These are phyloP conservation scores for Rhizophagus prolifer DNA, from an alignment of 192 early-diverging fungal genomes.

Conservation along the genomic window DNA sequence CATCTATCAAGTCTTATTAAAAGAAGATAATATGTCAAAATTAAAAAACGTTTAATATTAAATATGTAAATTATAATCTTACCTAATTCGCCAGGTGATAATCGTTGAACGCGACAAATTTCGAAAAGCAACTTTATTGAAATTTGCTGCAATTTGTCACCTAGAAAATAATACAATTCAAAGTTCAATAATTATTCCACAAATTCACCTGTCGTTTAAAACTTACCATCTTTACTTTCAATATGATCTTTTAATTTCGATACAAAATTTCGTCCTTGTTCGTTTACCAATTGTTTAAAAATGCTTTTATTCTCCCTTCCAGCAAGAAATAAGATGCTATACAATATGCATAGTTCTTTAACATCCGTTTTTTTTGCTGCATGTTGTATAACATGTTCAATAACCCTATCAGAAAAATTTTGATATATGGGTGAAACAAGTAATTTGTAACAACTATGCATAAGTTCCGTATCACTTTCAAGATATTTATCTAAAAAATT, in stretches of 20 bases:
- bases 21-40: background rate
- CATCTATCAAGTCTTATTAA: constrained; percentile 47
- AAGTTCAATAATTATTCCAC: background rate
- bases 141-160: constrained; percentile 40
- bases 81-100: constrained; percentile 54
- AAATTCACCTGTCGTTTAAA: background rate
- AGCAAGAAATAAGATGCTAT: constrained; percentile 46
- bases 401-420: constrained; percentile 34
- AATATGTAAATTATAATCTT: constrained; percentile 14
- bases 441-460: constrained; percentile 48
- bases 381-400: constrained; percentile 34
- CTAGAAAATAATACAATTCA: constrained; percentile 19
- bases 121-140: constrained; percentile 59
- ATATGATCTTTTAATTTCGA: constrained; percentile 53
- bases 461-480: constrained; percentile 41
- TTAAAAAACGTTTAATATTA: constrained; percentile 2
- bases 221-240: constrained; percentile 28
- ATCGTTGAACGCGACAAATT: constrained; percentile 55
- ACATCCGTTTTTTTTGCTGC: constrained; percentile 31
- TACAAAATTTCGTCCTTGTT: constrained; percentile 35
- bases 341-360: constrained; percentile 46
- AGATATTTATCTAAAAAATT: constrained; percentile 49
- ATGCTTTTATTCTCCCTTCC: constrained; percentile 46
- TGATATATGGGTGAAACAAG: constrained; percentile 50
- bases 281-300: constrained; percentile 43